Evolutionary conservation across 179 eudicot genomes (phyloP), one percentile per base, ranked within the genome.

Genomic region (Amaranthus tricolor): DNA sequence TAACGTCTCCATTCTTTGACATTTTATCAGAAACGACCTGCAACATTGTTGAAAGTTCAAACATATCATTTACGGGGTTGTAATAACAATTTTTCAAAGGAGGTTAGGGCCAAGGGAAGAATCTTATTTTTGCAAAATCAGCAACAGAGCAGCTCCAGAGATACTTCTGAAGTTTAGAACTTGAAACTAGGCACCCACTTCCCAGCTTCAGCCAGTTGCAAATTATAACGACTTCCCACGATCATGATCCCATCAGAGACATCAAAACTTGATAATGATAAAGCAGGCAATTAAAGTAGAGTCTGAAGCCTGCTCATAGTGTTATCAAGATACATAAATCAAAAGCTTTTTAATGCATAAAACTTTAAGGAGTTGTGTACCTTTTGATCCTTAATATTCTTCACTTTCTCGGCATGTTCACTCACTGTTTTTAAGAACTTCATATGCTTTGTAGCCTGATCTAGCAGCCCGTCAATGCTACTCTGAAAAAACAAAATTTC

Each of bases 381-480:
- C 93, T 84, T 82, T 74, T 79, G 63, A 53, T 60, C 72, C 60
- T 24, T 76, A 62, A 81, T 79, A 20, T 82, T 76, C 76, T 81
- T 87, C 72, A 89, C 67, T 76, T 88, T 94, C 77, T 83, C 88
- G 65, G 98, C 92, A 76, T 80, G 96, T 70, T 91, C 86, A 69
- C 84, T 81, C 74, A 86, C 87, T 52, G 77, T 75, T 81, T 83
- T 78, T 76, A 92, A 70, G 77, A 91, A 92, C 70, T 76, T 71
- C 92, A 94, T 90, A 82, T 92, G 97, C 71, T 88, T 90, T 84
- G 89, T 81, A 47, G 98, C 85, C 76, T 74, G 87, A 63, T 90
- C 91, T 49, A 94, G 86, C n/a, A 94, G 90, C 62, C 97, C 90
- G 76, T 92, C 97, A 71, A 92, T 92, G 94, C 98, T 94, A 85